Percentiles rank a stretch among this genome's conserved stretches.
These are phyloP conservation scores for Ettlia oleoabundans DNA, from an alignment of 139 green algal genomes.

Conservation along the genomic window DNA sequence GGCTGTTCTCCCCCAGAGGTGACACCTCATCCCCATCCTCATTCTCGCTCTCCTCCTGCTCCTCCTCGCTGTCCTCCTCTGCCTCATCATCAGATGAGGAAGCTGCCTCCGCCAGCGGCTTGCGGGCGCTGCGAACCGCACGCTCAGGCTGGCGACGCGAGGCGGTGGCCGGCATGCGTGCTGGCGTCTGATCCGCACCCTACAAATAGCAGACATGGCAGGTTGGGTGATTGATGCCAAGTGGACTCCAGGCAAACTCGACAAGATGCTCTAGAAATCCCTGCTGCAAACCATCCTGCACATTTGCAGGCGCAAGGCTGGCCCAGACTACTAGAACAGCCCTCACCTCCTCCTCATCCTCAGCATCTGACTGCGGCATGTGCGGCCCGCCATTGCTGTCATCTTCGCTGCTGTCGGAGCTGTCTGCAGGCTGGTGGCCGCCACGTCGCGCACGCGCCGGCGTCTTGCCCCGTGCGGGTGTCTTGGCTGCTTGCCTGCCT, in stretches of 20 bases:
- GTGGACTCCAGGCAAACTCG: no score
- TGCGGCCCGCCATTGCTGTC: slow-evolving; percentile 2
- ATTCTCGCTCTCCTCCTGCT: background rate
- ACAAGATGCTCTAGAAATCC: no score
- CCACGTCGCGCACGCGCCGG: background rate
- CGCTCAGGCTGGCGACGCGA: slow-evolving; percentile 18
- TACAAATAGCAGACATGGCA: no score
- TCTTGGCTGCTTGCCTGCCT: background rate
- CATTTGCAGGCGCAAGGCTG: no score
- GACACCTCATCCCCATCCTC: slow-evolving; percentile 14
- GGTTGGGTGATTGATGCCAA: no score
- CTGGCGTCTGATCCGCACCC: slow-evolving; percentile 3
- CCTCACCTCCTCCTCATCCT: background rate
- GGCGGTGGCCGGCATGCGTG: slow-evolving; percentile 13
- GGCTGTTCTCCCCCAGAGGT: slow-evolving; percentile 25
- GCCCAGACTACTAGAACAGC: background rate
- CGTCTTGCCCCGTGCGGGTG: slow-evolving; percentile 8
- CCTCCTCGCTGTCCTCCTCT: background rate
- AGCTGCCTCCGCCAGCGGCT: slow-evolving; percentile 7
- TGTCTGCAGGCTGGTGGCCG: background rate
- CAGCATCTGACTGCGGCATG: slow-evolving; percentile 4
- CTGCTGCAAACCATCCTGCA: no score
- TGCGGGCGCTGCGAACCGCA: slow-evolving; percentile 19
- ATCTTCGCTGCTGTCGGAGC: background rate
- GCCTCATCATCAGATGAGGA: slow-evolving; percentile 8